Conservation (phyloP, 176 grass and related monocot genomes). For the Eremochloa ophiuroides region DNA sequence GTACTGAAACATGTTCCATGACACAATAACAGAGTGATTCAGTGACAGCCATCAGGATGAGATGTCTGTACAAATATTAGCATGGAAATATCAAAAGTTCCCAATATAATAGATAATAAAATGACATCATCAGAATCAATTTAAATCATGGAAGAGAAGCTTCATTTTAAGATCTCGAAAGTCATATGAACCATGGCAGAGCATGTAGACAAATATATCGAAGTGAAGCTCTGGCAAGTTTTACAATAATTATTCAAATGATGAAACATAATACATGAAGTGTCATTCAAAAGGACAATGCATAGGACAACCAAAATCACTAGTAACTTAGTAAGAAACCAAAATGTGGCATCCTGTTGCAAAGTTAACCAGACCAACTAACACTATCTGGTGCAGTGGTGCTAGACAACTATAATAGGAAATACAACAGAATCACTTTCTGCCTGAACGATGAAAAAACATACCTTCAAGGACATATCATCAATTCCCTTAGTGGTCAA, state of each 20-base stretch:
- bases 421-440: neutral
- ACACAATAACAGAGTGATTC: neutral
- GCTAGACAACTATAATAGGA: neutral
- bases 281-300: neutral
- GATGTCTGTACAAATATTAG: neutral
- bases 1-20: conserved; percentile 48
- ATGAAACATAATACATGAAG: neutral
- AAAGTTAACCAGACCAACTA: no score
- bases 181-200: neutral
- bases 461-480: conserved; percentile 92
- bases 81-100: neutral
- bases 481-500: conserved; percentile 94
- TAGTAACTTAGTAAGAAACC: no score
- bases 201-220: neutral
- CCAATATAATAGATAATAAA: neutral
- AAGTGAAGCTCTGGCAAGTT: neutral
- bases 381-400: neutral
- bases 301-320: no score
- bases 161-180: neutral
- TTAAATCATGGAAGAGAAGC: neutral
- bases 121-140: neutral
- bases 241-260: neutral
- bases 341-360: no score
- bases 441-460: conserved; percentile 14
- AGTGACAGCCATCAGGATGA: neutral